Conservation (phyloP, 164 flowering plant genomes). For the Paratinospora sagittata region DNA sequence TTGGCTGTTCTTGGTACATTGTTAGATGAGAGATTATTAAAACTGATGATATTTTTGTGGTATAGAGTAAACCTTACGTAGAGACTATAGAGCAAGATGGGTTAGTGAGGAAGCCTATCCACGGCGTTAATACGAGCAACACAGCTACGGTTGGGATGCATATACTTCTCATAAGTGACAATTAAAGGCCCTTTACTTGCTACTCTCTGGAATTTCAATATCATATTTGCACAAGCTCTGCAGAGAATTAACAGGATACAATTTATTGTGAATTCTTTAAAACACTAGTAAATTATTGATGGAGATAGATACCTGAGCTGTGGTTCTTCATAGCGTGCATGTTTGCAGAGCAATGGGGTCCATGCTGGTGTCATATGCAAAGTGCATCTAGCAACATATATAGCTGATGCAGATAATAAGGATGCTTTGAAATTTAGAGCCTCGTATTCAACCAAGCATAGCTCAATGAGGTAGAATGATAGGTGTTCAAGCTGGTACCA, state of each 20-base stretch:
- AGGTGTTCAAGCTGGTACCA: slow-evolving; percentile 58
- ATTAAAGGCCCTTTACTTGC: slow-evolving; percentile 39
- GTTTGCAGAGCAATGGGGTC: slow-evolving; percentile 64
- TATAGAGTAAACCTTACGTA: not conserved
- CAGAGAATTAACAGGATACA: not conserved
- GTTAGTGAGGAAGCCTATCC: slow-evolving; percentile 38
- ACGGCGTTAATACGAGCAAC: slow-evolving; percentile 64
- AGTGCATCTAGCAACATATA: slow-evolving; percentile 72
- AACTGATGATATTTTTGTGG: not conserved
- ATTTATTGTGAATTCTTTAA: not conserved
- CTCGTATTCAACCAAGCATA: slow-evolving; percentile 71
- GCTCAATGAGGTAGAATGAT: slow-evolving; percentile 75
- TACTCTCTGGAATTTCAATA: slow-evolving; percentile 50
- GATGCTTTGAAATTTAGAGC: slow-evolving; percentile 74
- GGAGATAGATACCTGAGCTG: slow-evolving; percentile 44
- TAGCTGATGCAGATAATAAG: slow-evolving; percentile 75
- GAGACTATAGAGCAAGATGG: not conserved
- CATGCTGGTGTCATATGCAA: slow-evolving; percentile 53
- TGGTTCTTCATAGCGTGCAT: slow-evolving; percentile 54
- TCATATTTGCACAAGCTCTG: slow-evolving; percentile 72
- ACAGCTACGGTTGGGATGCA: slow-evolving; percentile 25
- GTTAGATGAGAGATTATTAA: not conserved
- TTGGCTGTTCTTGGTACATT: too few relatives aligned
- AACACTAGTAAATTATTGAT: not conserved
- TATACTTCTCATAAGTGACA: slow-evolving; percentile 67